phyloP scores from a whole-genome alignment of 495 filamentous ascomycete genomes.

The Hypoxylon crocopeplum region DNA sequence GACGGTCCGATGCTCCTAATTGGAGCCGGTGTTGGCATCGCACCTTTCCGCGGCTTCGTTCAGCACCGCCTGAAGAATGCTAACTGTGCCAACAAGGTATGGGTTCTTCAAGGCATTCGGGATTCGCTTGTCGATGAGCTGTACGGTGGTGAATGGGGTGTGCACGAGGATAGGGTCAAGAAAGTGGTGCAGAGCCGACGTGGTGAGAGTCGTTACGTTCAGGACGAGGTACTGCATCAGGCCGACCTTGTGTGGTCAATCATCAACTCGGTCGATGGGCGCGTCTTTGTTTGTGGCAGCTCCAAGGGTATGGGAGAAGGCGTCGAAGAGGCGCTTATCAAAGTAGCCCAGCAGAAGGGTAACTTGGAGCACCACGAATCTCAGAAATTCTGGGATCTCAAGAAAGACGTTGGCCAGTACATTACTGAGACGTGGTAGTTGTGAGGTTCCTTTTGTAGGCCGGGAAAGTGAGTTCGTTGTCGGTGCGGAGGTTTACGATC shows the following conservation, averaged over 20 bases:
- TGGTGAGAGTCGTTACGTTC: conserved; percentile 80
- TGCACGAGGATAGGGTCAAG: conserved; percentile 90
- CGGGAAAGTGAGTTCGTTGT: neutral
- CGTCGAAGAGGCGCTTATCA: conserved; percentile 81
- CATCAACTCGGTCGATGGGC: conserved; percentile 89
- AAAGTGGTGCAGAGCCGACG: conserved; percentile 87
- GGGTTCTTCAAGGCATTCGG: conserved; percentile 96
- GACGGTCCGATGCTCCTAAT: conserved; percentile 98
- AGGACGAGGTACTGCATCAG: conserved; percentile 84
- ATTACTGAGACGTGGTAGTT: conserved; percentile 77
- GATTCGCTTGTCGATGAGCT: conserved; percentile 93
- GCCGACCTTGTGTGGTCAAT: conserved; percentile 97
- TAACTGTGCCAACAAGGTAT: conserved; percentile 98
- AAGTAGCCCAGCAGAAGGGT: conserved; percentile 82
- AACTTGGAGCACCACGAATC: conserved; percentile 77
- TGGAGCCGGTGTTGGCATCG: conserved; percentile 94
- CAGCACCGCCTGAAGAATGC: conserved; percentile 92
- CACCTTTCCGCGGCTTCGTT: conserved; percentile 96
- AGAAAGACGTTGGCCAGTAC: conserved; percentile 85
- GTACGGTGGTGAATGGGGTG: conserved; percentile 95
- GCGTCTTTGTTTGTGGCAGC: conserved; percentile 94
- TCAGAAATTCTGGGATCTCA: conserved; percentile 76
- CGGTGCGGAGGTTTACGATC: neutral
- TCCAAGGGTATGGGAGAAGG: conserved; percentile 97
- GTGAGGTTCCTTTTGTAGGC: neutral